These are phyloP conservation scores for Microdochium bolleyi DNA, from an alignment of 2,329 filamentous ascomycete species.

Conservation along the genomic window DNA sequence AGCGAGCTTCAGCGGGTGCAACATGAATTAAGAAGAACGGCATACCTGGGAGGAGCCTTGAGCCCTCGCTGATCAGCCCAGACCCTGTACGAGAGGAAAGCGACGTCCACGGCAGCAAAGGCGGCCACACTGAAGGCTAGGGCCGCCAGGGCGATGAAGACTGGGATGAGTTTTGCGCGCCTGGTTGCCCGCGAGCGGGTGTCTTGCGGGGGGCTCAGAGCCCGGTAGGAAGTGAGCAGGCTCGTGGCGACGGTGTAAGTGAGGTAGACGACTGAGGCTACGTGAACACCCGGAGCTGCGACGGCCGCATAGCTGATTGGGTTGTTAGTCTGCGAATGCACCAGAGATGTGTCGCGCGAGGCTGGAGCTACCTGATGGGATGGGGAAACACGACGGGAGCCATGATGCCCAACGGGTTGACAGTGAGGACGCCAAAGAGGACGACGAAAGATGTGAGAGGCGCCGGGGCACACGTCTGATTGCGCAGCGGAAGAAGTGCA, in stretches of 20 bases:
- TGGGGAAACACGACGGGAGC: constrained; percentile 18
- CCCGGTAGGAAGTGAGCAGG: constrained; percentile 25
- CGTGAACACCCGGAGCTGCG: constrained; percentile 17
- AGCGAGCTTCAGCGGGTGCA: background rate
- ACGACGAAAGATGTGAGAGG: too few species aligned
- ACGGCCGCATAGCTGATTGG: constrained; percentile 21
- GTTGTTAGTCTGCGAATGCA: background rate
- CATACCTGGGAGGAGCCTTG: constrained; percentile 18
- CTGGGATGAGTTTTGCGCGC: constrained; percentile 21
- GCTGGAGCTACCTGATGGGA: constrained; percentile 14
- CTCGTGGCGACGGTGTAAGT: constrained; percentile 21
- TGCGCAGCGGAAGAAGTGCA: too few species aligned
- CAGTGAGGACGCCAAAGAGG: background rate
- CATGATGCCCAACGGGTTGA: constrained; percentile 9
- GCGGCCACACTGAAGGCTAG: constrained; percentile 18
- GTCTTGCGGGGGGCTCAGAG: constrained; percentile 23
- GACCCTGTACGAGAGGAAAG: constrained; percentile 25
- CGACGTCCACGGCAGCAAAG: constrained; percentile 19
- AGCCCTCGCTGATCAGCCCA: constrained; percentile 29
- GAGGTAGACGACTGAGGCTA: constrained; percentile 20
- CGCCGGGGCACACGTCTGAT: too few species aligned
- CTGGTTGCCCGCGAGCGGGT: constrained; percentile 24
- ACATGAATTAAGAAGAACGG: background rate
- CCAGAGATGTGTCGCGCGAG: background rate
- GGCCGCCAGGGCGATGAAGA: constrained; percentile 23